Evolutionary conservation across 129 eudicot genomes (phyloP).

Genomic region (Chrysanthemum lavandulifolium): DNA sequence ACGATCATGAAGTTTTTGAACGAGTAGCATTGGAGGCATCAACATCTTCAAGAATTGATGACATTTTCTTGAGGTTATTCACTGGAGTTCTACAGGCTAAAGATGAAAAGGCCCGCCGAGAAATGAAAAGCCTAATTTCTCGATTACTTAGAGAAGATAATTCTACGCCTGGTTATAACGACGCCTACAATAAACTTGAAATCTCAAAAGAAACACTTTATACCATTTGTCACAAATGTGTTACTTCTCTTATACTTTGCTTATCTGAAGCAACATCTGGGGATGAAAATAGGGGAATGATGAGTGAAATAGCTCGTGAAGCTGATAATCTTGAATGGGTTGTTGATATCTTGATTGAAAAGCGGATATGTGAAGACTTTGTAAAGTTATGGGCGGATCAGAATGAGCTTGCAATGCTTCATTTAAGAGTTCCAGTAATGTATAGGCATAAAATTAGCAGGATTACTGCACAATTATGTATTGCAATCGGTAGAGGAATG

Average conservation of each 20-base stretch:
- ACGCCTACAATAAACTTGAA: constrained; percentile 33
- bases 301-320: constrained; percentile 85
- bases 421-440: constrained; percentile 73
- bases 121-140: constrained; percentile 69
- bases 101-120: constrained; percentile 84
- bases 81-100: constrained; percentile 67
- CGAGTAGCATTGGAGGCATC: constrained; percentile 68
- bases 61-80: constrained; percentile 51
- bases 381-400: constrained; percentile 85
- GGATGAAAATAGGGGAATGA: constrained; percentile 60
- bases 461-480: constrained; percentile 80
- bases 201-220: constrained; percentile 66
- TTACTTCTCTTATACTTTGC: constrained; percentile 67
- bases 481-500: constrained; percentile 68
- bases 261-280: constrained; percentile 66
- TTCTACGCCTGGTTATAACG: constrained; percentile 13
- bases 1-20: constrained; percentile 48
- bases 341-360: constrained; percentile 68
- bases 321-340: constrained; percentile 95
- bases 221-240: constrained; percentile 72
- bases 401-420: constrained; percentile 78
- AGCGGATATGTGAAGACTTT: constrained; percentile 64
- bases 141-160: constrained; percentile 65
- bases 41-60: constrained; percentile 63
- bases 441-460: constrained; percentile 88